Conservation (phyloP, 805 yeast species). For the Candida pseudoglaebosa region DNA sequence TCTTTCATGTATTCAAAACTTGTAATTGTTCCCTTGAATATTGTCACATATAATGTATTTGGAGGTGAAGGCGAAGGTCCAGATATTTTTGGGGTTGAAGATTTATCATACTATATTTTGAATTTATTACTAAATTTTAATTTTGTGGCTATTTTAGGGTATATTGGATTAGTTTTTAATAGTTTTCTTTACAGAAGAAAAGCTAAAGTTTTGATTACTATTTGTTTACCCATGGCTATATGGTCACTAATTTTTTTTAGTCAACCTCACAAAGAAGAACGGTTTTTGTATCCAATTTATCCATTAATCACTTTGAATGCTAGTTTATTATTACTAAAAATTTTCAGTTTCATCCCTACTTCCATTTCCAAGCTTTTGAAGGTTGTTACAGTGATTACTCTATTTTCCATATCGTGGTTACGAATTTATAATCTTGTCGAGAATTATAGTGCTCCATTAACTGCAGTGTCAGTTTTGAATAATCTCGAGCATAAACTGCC, state of each 20-base stretch:
- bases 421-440: constrained; percentile 57
- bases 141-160: constrained; percentile 41
- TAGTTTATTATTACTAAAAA: constrained; percentile 39
- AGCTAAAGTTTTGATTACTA: constrained; percentile 11
- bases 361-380: not conserved
- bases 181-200: constrained; percentile 12
- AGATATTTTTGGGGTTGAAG: constrained; percentile 85
- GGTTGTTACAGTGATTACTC: not conserved
- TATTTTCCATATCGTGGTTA: constrained; percentile 25
- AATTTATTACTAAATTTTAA: constrained; percentile 78
- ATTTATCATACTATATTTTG: constrained; percentile 62
- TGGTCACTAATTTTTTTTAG: constrained; percentile 66
- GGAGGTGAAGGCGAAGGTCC: constrained; percentile 77
- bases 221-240: constrained; percentile 47
- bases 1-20: constrained; percentile 56
- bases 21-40: constrained; percentile 74
- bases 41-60: constrained; percentile 74
- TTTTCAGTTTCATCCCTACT: constrained; percentile 8
- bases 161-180: constrained; percentile 31
- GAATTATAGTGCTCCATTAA: constrained; percentile 73
- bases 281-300: constrained; percentile 84
- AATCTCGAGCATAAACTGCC: not conserved
- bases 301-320: constrained; percentile 64
- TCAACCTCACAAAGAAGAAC: constrained; percentile 92
- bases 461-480: constrained; percentile 42